phyloP scores from a whole-genome alignment of 352 stramenopile species.

The Salisapilia sapeloensis region DNA sequence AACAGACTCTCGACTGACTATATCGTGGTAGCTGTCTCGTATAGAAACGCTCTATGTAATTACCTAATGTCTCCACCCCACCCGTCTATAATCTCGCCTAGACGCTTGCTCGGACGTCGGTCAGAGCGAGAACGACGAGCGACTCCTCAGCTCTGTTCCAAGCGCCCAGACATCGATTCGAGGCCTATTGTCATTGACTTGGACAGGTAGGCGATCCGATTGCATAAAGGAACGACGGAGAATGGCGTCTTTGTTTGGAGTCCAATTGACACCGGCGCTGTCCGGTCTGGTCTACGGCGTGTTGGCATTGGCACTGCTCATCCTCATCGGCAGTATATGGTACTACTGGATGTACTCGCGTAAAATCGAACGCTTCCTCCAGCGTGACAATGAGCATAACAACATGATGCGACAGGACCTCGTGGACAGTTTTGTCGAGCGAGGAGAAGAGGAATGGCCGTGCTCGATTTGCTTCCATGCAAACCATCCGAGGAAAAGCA shows the following conservation, averaged over 20 bases:
- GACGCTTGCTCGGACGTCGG: too few species aligned
- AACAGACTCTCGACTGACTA: too few species aligned
- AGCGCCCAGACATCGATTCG: too few species aligned
- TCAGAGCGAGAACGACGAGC: too few species aligned
- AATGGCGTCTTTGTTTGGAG: conserved; percentile 75
- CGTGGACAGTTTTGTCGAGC: conserved; percentile 67
- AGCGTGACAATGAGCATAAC: conserved; percentile 73
- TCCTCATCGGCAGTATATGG: conserved; percentile 56
- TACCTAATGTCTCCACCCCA: too few species aligned
- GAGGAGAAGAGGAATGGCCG: conserved; percentile 65
- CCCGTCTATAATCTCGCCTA: too few species aligned
- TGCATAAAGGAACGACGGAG: neutral
- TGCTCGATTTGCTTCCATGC: conserved; percentile 82
- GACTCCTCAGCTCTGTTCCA: too few species aligned
- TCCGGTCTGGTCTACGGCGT: conserved; percentile 64
- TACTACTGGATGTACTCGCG: conserved; percentile 81
- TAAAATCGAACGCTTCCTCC: conserved; percentile 74
- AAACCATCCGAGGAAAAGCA: conserved; percentile 67
- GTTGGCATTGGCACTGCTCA: conserved; percentile 42
- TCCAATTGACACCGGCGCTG: conserved; percentile 48
- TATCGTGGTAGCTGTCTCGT: too few species aligned
- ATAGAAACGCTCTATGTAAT: too few species aligned
- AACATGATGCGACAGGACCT: conserved; percentile 82
- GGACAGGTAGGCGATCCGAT: too few species aligned
- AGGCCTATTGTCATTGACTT: too few species aligned